These are phyloP conservation scores for Luffa aegyptiaca DNA, from an alignment of 306 rosid species.

Conservation along the genomic window DNA sequence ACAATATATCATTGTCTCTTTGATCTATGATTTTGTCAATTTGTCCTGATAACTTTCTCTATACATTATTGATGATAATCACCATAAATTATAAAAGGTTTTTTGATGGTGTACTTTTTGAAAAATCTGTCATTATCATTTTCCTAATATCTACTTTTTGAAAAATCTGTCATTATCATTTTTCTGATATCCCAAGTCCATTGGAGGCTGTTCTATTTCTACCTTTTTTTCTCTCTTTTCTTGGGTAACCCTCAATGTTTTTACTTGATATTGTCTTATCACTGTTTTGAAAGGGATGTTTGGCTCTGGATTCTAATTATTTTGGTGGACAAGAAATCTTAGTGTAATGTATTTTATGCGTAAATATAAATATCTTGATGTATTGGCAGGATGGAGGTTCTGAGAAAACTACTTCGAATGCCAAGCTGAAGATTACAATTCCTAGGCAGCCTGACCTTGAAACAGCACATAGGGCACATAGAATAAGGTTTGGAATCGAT, in stretches of 20 bases:
- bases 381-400: conserved; percentile 48
- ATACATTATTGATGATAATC: background rate
- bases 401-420: conserved; percentile 36
- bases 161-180: background rate
- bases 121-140: too few species aligned
- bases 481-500: conserved; percentile 53
- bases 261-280: background rate
- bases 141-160: too few species aligned
- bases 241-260: background rate
- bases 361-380: background rate
- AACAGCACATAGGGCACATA: conserved; percentile 72
- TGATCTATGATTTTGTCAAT: background rate
- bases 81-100: background rate
- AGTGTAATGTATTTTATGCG: background rate
- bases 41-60: background rate
- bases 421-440: conserved; percentile 63
- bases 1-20: background rate
- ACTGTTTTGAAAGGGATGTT: background rate
- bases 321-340: background rate
- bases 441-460: conserved; percentile 85
- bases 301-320: background rate
- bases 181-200: background rate
- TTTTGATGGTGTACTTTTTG: background rate
- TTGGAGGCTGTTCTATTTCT: background rate
- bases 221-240: background rate